These are phyloP conservation scores for Lepiota subincarnata DNA, from an alignment of 768 basidiomycete genomes.

Conservation along the genomic window DNA sequence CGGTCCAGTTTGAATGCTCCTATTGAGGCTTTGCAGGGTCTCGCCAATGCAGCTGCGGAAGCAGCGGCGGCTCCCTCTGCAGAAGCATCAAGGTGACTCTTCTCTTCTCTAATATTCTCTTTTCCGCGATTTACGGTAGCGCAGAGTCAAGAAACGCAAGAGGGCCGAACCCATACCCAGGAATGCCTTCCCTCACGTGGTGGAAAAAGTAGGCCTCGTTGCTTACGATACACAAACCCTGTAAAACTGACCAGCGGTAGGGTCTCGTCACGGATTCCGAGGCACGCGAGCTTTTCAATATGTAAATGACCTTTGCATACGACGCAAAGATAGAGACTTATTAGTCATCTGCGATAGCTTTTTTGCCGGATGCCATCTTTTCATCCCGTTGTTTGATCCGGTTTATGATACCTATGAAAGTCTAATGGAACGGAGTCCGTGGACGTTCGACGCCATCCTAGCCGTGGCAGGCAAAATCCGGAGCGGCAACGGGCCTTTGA, in stretches of 20 bases:
- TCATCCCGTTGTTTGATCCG: slow-evolving; percentile 94
- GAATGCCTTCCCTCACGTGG: slow-evolving; percentile 85
- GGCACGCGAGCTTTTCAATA: slow-evolving; percentile 88
- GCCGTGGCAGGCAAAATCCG: slow-evolving; percentile 91
- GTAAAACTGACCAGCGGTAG: slow-evolving; percentile 29
- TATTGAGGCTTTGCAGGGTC: slow-evolving; percentile 89
- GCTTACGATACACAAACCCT: slow-evolving; percentile 2
- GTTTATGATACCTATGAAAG: slow-evolving; percentile 91
- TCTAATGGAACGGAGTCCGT: slow-evolving; percentile 88
- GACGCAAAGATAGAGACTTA: slow-evolving; percentile 22
- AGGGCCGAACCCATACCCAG: slow-evolving; percentile 78
- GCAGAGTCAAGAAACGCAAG: slow-evolving; percentile 79
- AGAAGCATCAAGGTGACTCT: slow-evolving; percentile 52
- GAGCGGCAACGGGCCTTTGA: slow-evolving; percentile 83
- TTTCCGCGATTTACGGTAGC: slow-evolving; percentile 10
- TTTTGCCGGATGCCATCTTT: slow-evolving; percentile 94
- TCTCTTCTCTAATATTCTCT: slow-evolving; percentile 3
- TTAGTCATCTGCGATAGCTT: slow-evolving; percentile 58
- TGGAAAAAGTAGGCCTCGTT: slow-evolving; percentile 62
- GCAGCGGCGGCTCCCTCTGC: slow-evolving; percentile 78
- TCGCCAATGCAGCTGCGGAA: slow-evolving; percentile 94
- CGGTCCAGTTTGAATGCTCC: slow-evolving; percentile 84
- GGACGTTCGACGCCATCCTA: slow-evolving; percentile 92
- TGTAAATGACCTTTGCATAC: slow-evolving; percentile 48
- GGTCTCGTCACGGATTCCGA: slow-evolving; percentile 83